These are phyloP conservation scores for Athelia sp. DNA, from an alignment of 1,284 basidiomycete genomes.

Conservation along the genomic window DNA sequence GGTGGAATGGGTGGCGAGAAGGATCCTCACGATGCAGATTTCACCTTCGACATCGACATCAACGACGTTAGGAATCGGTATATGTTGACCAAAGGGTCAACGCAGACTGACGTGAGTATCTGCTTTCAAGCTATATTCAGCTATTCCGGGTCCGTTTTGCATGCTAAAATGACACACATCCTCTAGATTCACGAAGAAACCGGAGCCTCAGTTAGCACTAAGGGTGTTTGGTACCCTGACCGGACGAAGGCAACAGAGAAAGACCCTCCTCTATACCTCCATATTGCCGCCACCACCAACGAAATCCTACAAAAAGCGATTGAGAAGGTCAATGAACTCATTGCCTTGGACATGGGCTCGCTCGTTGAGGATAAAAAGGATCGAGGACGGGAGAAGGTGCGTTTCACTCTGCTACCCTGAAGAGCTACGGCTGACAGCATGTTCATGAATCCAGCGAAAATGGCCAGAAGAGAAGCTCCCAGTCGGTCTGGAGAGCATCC, in stretches of 20 bases:
- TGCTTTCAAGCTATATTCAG: slow-evolving; percentile 6
- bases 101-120: slow-evolving; percentile 78
- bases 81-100: slow-evolving; percentile 89
- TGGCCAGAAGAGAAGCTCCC: slow-evolving; percentile 95
- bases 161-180: no score
- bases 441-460: slow-evolving; percentile 57
- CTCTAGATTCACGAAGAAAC: slow-evolving; percentile 92
- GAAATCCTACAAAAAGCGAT: slow-evolving; percentile 81
- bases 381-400: slow-evolving; percentile 53
- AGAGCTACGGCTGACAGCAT: not conserved
- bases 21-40: not conserved
- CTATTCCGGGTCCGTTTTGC: no score
- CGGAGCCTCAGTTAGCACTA: slow-evolving; percentile 85
- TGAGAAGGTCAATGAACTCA: slow-evolving; percentile 81
- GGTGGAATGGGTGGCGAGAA: not conserved
- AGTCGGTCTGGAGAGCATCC: slow-evolving; percentile 83
- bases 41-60: slow-evolving; percentile 62
- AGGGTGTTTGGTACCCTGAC: slow-evolving; percentile 94
- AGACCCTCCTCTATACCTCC: slow-evolving; percentile 93
- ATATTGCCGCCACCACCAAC: slow-evolving; percentile 82
- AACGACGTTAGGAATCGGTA: slow-evolving; percentile 97
- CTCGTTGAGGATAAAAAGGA: slow-evolving; percentile 84
- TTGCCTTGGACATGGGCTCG: slow-evolving; percentile 81
- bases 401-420: slow-evolving; percentile 3
- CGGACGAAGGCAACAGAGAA: slow-evolving; percentile 83